Evolutionary conservation across 1,139 yeast genomes (phyloP).

Genomic region (Suhomyces panamericanus): DNA sequence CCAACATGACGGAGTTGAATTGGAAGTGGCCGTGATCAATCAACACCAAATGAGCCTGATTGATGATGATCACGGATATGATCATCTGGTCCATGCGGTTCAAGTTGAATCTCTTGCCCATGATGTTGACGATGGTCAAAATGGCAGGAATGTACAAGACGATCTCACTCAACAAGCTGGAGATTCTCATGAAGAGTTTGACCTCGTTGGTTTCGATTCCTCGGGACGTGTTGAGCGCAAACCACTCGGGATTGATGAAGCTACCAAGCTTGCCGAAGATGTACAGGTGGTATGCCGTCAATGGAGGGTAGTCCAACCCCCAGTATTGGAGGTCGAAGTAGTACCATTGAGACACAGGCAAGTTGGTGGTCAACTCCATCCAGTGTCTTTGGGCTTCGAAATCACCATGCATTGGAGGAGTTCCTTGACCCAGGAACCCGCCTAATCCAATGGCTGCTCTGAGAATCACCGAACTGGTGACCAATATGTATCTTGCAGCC

Average conservation of each 20-base stretch:
- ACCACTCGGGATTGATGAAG: slow-evolving; percentile 68
- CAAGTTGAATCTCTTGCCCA: slow-evolving; percentile 55
- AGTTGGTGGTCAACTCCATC: slow-evolving; percentile 84
- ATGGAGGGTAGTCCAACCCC: slow-evolving; percentile 97
- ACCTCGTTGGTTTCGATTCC: slow-evolving; percentile 69
- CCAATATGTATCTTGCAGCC: slow-evolving; percentile 79
- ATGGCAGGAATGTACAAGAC: slow-evolving; percentile 79
- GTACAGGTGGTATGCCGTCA: slow-evolving; percentile 93
- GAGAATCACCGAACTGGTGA: slow-evolving; percentile 72
- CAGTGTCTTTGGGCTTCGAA: slow-evolving; percentile 98
- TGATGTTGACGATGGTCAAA: slow-evolving; percentile 62
- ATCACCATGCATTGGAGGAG: slow-evolving; percentile 86
- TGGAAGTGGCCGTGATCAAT: slow-evolving; percentile 98
- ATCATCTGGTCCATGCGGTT: slow-evolving; percentile 76
- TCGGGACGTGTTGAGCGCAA: slow-evolving; percentile 66
- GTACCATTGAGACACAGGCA: slow-evolving; percentile 83
- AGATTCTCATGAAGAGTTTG: slow-evolving; percentile 80
- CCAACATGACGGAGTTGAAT: slow-evolving; percentile 92
- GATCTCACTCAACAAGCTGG: slow-evolving; percentile 75
- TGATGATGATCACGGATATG: slow-evolving; percentile 69
- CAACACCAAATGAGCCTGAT: slow-evolving; percentile 78
- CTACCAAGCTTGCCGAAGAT: slow-evolving; percentile 72
- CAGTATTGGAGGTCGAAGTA: slow-evolving; percentile 86
- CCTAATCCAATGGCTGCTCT: slow-evolving; percentile 90
- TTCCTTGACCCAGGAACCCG: slow-evolving; percentile 69